Evolutionary conservation across 495 filamentous ascomycete species (phyloP).

Genomic region (Lindgomyces ingoldianus): DNA sequence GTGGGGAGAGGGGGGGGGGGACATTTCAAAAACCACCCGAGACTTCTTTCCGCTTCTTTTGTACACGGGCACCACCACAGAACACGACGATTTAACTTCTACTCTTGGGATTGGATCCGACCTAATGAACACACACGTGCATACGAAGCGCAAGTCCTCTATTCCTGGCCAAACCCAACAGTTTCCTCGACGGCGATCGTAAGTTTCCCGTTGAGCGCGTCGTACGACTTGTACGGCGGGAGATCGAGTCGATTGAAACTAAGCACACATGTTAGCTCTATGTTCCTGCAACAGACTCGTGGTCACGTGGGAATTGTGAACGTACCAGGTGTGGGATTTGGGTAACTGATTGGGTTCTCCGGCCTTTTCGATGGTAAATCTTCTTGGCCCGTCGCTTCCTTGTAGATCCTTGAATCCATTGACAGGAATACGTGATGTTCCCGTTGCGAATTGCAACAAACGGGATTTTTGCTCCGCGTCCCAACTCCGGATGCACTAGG

Average conservation of each 20-base stretch:
- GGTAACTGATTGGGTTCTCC: constrained; percentile 86
- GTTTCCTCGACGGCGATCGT: constrained; percentile 98
- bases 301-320: too few species aligned
- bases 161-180: constrained; percentile 98
- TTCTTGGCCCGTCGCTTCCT: constrained; percentile 89
- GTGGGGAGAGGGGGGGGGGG: too few species aligned
- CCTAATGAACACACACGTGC: neutral
- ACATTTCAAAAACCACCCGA: too few species aligned
- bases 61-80: neutral
- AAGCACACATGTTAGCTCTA: constrained; percentile 15
- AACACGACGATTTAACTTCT: too few species aligned
- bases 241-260: constrained; percentile 98
- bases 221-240: constrained; percentile 86
- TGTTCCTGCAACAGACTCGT: neutral
- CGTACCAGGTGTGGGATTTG: constrained; percentile 97
- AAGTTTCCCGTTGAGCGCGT: constrained; percentile 81
- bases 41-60: neutral
- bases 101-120: too few species aligned
- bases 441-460: constrained; percentile 94
- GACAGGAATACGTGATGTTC: constrained; percentile 95
- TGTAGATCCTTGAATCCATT: constrained; percentile 99
- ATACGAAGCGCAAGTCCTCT: constrained; percentile 29
- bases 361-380: constrained; percentile 98
- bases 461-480: constrained; percentile 98
- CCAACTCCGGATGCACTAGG: constrained; percentile 78